Base-by-base conservation (phyloP, 2,329 filamentous ascomycete species). In the Elsinoe batatas region DNA sequence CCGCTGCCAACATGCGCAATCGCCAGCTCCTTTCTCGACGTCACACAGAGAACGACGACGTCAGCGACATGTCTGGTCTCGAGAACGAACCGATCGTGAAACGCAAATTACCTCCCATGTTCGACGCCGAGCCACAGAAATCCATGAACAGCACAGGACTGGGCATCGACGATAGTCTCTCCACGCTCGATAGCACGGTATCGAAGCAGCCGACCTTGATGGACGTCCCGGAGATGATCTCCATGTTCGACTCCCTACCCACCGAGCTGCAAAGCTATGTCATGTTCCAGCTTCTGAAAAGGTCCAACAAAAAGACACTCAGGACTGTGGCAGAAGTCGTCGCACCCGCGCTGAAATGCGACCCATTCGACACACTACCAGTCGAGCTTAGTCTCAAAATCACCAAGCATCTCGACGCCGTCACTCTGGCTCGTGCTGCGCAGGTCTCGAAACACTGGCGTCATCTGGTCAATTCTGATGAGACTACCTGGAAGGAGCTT, bases 371-470 rank as follows among this genome's bases (percentile, higher is more conserved):
- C 59, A 81, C 88, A 58, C 77, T 98, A 1, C 93, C 93, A 1
- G 75, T 87, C 0, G 93, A 98, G 69, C 79, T 98, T 17, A 88
- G 88, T 56, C 80, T 95, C 17, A 88, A 95, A 63, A 84, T 97
- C 50, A 79, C 96, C 11, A 85, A 87, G 26, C 95, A 91, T 66
- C 81, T 98, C 15, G 87, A 95, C 66, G 79, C 87, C 56, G 82
- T 83, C 63, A 93, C 91, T 63, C 83, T 97, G 64, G 96, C 91
- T 68, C 85, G 84, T 59, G 90, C 91, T 10, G 88, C 93, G 1
- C 91, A 93, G 64, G 93, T 97, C 3, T 97, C 91, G 0, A 96
- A 88, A 69, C 85, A 87, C 66, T 98, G 93, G 93, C 83, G 93
- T 42, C 84, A 86, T 60, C 84, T 95, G 37, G 83, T 95, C 53